A percentile compares a stretch with the other conserved stretches of the same genome.
These are phyloP conservation scores for Serendipita indica DNA, from an alignment of 768 basidiomycete species.

Conservation along the genomic window DNA sequence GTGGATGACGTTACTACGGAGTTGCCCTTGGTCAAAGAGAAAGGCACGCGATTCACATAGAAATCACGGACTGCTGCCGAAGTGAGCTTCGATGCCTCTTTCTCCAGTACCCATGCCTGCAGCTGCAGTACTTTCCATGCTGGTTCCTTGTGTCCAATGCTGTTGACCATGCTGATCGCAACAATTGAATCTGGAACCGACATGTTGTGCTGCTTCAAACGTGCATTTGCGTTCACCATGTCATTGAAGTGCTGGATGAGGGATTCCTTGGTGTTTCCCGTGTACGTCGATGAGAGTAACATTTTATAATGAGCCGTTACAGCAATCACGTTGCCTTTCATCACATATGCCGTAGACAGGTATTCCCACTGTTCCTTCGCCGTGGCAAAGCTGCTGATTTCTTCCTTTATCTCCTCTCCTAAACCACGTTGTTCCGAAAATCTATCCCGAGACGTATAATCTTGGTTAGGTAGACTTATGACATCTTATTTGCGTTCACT, in stretches of 20 bases:
- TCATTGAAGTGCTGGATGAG: neutral
- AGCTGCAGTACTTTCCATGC: neutral
- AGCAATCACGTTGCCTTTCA: neutral
- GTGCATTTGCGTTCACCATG: neutral
- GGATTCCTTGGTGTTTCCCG: neutral
- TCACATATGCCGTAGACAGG: neutral
- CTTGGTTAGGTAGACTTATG: too few relatives aligned
- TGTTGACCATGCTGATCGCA: neutral
- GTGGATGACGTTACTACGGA: neutral
- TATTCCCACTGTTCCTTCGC: neutral
- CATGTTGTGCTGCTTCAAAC: neutral
- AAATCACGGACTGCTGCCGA: neutral
- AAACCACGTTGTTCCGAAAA: too few relatives aligned
- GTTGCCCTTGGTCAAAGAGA: neutral
- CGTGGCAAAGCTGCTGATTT: neutral
- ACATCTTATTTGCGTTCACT: too few relatives aligned
- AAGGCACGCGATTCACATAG: neutral
- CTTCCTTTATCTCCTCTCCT: too few relatives aligned
- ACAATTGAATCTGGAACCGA: neutral
- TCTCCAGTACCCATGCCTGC: neutral
- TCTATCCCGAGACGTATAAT: too few relatives aligned
- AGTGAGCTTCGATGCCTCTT: neutral
- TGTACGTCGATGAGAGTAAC: neutral
- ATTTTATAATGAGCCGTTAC: neutral
- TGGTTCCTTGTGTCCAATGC: neutral